phyloP scores from a whole-genome alignment of 345 rosid species.

The sweet orange (Citrus sinensis) region DVS_A1.0 CM039167.1:2360001-2360500 shows the following conservation, averaged over 20 bases:
- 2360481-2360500: slow-evolving; percentile 67
- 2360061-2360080: slow-evolving; percentile 78
- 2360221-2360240: slow-evolving; percentile 73
- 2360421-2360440: slow-evolving; percentile 55
- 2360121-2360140: background rate
- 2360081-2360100: slow-evolving; percentile 57
- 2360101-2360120: slow-evolving; percentile 46
- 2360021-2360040: slow-evolving; percentile 75
- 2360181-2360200: slow-evolving; percentile 82
- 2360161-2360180: slow-evolving; percentile 12
- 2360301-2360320: slow-evolving; percentile 77
- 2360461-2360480: slow-evolving; percentile 64
- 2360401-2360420: background rate
- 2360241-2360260: slow-evolving; percentile 82
- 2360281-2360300: slow-evolving; percentile 71
- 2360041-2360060: slow-evolving; percentile 71
- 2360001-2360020: slow-evolving; percentile 67
- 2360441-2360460: slow-evolving; percentile 81
- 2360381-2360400: background rate
- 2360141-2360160: background rate
- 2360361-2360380: background rate
- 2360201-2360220: slow-evolving; percentile 63
- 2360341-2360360: slow-evolving; percentile 52
- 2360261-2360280: slow-evolving; percentile 68
- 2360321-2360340: slow-evolving; percentile 74